phyloP scores from a whole-genome alignment of 257 asterid species.

The Fraxinus americana region DNA sequence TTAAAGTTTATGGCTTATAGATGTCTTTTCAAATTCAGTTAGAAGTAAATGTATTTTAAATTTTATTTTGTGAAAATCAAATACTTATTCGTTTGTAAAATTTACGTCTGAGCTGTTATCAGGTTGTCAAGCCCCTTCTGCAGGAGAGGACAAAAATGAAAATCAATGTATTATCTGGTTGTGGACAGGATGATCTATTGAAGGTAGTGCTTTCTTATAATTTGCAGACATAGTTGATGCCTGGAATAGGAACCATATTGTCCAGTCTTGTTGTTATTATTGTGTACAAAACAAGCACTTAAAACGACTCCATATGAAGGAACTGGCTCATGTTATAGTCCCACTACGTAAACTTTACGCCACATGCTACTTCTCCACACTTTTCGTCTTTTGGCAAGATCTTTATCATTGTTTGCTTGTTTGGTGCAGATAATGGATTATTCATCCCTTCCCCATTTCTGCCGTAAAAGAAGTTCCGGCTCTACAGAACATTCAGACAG shows the following conservation, averaged over 20 bases:
- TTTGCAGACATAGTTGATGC: neutral
- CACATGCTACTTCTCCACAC: neutral
- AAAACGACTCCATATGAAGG: neutral
- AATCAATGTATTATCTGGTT: slow-evolving; percentile 63
- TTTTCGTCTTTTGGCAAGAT: neutral
- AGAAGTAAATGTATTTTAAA: neutral
- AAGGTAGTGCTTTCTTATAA: slow-evolving; percentile 48
- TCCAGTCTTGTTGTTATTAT: neutral
- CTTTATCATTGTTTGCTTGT: neutral
- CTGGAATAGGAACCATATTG: neutral
- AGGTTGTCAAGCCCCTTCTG: slow-evolving; percentile 82
- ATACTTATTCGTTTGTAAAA: neutral
- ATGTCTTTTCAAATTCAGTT: neutral
- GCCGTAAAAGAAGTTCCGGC: slow-evolving; percentile 60
- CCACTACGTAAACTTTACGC: neutral
- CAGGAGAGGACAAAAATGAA: slow-evolving; percentile 74
- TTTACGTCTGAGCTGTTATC: slow-evolving; percentile 25
- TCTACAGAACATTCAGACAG: slow-evolving; percentile 46
- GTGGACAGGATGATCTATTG: slow-evolving; percentile 70
- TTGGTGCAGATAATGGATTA: slow-evolving; percentile 71
- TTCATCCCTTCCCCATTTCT: slow-evolving; percentile 77
- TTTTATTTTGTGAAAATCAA: neutral
- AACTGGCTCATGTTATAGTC: neutral
- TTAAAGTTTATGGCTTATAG: neutral
- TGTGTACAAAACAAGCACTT: neutral